phyloP scores from a whole-genome alignment of 768 basidiomycete species.

The Lentinula raphanica region DNA sequence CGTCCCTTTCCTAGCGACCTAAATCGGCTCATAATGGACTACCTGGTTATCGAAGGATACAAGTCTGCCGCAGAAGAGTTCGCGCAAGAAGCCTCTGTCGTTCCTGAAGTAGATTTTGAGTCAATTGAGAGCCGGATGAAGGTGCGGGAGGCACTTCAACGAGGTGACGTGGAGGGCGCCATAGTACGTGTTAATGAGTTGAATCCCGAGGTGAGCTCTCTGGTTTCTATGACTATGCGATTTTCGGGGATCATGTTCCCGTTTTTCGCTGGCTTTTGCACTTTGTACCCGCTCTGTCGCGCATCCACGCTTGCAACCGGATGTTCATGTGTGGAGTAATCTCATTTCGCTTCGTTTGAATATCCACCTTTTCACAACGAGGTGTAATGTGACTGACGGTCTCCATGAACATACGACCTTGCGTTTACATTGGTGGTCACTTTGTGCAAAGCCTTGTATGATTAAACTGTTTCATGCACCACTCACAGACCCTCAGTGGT shows the following conservation, averaged over 20 bases:
- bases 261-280: not conserved
- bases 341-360: not conserved
- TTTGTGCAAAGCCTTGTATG: slow-evolving; percentile 31
- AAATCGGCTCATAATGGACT: slow-evolving; percentile 93
- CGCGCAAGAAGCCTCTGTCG: slow-evolving; percentile 77
- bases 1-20: slow-evolving; percentile 61
- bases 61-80: slow-evolving; percentile 95
- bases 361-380: not conserved
- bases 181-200: slow-evolving; percentile 94
- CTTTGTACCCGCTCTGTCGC: slow-evolving; percentile 6
- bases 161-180: slow-evolving; percentile 92
- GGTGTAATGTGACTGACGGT: not conserved
- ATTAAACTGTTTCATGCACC: slow-evolving; percentile 98
- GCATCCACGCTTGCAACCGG: not conserved
- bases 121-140: slow-evolving; percentile 92
- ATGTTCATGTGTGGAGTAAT: not conserved
- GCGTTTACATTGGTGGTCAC: not conserved
- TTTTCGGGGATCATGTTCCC: not conserved
- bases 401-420: not conserved
- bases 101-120: slow-evolving; percentile 78
- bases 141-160: slow-evolving; percentile 89
- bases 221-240: slow-evolving; percentile 4
- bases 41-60: slow-evolving; percentile 96
- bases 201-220: slow-evolving; percentile 84
- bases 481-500: slow-evolving; percentile 80